These are phyloP conservation scores for Flaveria floridana DNA, from an alignment of 140 eudicot genomes.

Conservation along the genomic window DNA sequence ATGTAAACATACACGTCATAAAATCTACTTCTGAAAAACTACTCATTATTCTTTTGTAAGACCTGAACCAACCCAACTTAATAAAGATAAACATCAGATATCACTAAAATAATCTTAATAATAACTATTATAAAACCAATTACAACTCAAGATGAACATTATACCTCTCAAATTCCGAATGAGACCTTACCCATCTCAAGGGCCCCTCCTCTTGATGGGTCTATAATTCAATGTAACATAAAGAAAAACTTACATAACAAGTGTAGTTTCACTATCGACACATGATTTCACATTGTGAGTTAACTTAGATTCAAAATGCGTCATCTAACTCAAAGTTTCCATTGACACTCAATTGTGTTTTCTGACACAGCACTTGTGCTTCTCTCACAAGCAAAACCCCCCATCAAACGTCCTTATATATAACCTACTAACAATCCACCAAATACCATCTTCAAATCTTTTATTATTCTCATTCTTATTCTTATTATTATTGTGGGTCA, in stretches of 20 bases:
- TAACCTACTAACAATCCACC: constrained; percentile 18
- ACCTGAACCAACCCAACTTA: no score
- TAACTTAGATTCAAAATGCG: constrained; percentile 34
- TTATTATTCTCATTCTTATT: neutral
- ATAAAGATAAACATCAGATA: no score
- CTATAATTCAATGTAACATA: neutral
- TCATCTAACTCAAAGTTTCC: constrained; percentile 34
- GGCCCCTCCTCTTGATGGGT: constrained; percentile 16
- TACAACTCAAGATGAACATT: no score
- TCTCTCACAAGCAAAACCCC: constrained; percentile 49
- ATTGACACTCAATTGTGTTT: constrained; percentile 32
- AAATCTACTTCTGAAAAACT: no score
- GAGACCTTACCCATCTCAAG: neutral
- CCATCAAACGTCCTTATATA: constrained; percentile 27
- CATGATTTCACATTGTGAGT: constrained; percentile 27
- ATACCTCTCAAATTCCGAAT: no score
- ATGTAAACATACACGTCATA: no score
- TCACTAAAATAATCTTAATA: no score
- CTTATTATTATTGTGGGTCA: neutral
- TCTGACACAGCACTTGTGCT: constrained; percentile 48
- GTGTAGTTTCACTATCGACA: constrained; percentile 38
- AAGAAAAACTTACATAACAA: constrained; percentile 37
- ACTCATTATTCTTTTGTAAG: no score
- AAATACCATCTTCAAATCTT: constrained; percentile 4
- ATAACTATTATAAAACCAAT: no score